Conservation (phyloP, 176 grass and related monocot species). For the Melocanna baccifera region DNA sequence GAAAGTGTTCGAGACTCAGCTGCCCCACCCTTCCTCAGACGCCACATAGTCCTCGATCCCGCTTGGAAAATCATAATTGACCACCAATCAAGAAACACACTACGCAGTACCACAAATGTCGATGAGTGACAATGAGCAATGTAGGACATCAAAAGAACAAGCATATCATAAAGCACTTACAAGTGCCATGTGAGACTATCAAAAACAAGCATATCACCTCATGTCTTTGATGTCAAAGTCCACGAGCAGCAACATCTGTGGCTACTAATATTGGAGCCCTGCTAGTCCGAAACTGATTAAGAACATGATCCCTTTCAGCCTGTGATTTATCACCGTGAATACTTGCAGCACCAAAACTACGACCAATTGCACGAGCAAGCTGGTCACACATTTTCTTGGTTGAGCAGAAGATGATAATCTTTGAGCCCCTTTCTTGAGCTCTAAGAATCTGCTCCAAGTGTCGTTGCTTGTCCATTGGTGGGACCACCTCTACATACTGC, state of each 20-base stretch:
- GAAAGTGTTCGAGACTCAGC: constrained; percentile 88
- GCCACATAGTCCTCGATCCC: no score
- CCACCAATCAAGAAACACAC: constrained; percentile 63
- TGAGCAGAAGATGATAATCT: constrained; percentile 92
- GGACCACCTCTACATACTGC: constrained; percentile 87
- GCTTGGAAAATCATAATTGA: no score
- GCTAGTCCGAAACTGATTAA: constrained; percentile 85
- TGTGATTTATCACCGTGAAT: constrained; percentile 97
- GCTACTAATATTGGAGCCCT: constrained; percentile 84
- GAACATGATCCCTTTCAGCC: constrained; percentile 78
- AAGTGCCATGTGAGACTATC: not conserved
- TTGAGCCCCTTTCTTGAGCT: constrained; percentile 88
- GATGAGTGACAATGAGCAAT: constrained; percentile 19
- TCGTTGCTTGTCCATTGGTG: constrained; percentile 71
- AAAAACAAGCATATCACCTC: constrained; percentile 44
- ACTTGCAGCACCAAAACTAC: constrained; percentile 75
- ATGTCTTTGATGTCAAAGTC: constrained; percentile 98
- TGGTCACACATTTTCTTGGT: constrained; percentile 94
- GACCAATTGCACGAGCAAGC: constrained; percentile 69
- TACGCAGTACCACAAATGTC: not conserved
- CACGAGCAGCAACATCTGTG: constrained; percentile 95
- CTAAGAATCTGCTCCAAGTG: constrained; percentile 95
- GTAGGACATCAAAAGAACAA: not conserved
- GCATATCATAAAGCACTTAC: constrained; percentile 2
- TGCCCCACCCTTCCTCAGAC: no score